A percentile compares a stretch with the other conserved stretches of the same genome.
These are phyloP conservation scores for Mallotus repandus DNA, from an alignment of 441 rosid genomes.

Conservation along the genomic window DNA sequence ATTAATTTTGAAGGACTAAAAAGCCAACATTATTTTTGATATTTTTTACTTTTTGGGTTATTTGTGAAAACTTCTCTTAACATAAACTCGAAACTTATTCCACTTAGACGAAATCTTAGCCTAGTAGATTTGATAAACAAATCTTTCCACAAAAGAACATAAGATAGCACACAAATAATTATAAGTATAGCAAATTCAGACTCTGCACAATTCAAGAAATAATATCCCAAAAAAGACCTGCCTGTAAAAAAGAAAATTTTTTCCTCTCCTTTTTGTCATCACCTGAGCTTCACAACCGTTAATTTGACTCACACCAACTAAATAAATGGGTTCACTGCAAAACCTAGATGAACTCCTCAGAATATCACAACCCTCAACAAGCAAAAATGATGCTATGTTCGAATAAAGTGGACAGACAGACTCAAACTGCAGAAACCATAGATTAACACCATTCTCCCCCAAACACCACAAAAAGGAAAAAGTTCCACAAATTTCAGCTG, in stretches of 20 bases:
- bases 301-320: slow-evolving; percentile 13
- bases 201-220: slow-evolving; percentile 17
- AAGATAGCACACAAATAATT: neutral
- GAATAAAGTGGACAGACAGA: slow-evolving; percentile 31
- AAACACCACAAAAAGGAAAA: neutral
- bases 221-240: slow-evolving; percentile 9
- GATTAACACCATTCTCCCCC: too few species aligned
- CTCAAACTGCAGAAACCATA: too few species aligned
- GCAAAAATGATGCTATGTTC: slow-evolving; percentile 35
- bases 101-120: neutral
- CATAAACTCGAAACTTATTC: neutral
- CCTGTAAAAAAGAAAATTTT: neutral
- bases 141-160: neutral
- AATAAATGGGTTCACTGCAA: slow-evolving; percentile 17
- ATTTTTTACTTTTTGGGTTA: too few species aligned
- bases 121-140: neutral
- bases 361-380: slow-evolving; percentile 29
- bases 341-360: slow-evolving; percentile 14
- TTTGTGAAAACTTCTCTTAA: too few species aligned
- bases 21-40: too few species aligned
- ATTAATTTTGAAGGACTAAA: too few species aligned
- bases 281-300: neutral
- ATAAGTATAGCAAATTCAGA: slow-evolving; percentile 11
- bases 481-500: slow-evolving; percentile 26
- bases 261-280: neutral